These are phyloP conservation scores for Ceratocystis papillata DNA, from an alignment of 2,329 filamentous ascomycete genomes.

Conservation along the genomic window DNA sequence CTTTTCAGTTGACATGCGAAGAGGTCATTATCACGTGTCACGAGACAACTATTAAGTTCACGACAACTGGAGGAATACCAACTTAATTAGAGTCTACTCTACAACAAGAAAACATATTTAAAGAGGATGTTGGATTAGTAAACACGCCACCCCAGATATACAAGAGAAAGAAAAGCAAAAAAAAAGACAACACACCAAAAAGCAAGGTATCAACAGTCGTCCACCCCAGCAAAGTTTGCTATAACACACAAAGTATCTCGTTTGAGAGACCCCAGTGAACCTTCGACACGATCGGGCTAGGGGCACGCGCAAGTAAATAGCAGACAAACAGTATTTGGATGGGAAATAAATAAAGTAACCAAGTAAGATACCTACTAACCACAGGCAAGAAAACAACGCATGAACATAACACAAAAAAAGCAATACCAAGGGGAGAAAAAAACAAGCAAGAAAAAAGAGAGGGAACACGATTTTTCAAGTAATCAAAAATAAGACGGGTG, in stretches of 20 bases:
- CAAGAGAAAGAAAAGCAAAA: too few species aligned
- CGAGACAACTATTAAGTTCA: background rate
- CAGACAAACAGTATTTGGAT: background rate
- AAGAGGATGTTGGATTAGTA: background rate
- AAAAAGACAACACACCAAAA: too few species aligned
- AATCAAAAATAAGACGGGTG: background rate
- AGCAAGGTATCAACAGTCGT: too few species aligned
- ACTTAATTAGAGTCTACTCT: too few species aligned
- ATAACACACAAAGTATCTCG: background rate
- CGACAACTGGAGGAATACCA: background rate
- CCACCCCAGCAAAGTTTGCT: too few species aligned
- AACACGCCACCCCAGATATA: too few species aligned
- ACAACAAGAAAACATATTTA: background rate
- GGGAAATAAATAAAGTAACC: background rate
- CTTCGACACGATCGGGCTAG: background rate
- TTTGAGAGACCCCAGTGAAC: background rate
- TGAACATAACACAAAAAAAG: background rate
- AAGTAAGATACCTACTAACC: conserved; percentile 11
- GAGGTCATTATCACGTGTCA: background rate
- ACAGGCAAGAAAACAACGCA: background rate
- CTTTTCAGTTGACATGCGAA: background rate
- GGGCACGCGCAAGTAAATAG: background rate
- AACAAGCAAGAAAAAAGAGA: background rate
- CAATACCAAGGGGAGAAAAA: background rate
- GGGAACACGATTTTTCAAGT: conserved; percentile 13